Evolutionary conservation across 306 rosid genomes (phyloP).

Genomic region (Cyclanthera cordifolia): DNA sequence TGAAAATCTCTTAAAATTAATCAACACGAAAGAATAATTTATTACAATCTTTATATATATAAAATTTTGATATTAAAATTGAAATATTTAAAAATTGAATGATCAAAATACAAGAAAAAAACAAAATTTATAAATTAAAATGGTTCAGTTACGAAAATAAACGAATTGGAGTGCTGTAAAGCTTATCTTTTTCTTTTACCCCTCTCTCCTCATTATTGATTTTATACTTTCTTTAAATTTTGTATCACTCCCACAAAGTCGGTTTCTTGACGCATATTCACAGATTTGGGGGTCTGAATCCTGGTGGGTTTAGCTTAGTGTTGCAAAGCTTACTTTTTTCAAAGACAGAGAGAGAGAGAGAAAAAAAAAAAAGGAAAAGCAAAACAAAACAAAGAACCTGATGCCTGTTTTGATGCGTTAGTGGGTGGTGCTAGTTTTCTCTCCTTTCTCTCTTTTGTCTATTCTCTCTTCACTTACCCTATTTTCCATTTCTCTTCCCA

Average conservation of each 20-base stretch:
- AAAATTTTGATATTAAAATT: too few species aligned
- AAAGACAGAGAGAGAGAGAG: too few species aligned
- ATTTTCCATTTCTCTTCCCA: not conserved
- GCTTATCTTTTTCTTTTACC: not conserved
- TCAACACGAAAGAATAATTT: too few species aligned
- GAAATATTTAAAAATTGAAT: too few species aligned
- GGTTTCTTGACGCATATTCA: conserved; percentile 31
- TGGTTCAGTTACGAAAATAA: too few species aligned
- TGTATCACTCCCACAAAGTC: conserved; percentile 9
- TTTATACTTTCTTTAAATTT: not conserved
- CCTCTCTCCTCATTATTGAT: conserved; percentile 11
- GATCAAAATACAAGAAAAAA: too few species aligned
- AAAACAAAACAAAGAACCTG: conserved; percentile 30
- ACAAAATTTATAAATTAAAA: too few species aligned
- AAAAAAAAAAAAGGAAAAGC: not conserved
- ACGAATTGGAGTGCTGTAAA: too few species aligned
- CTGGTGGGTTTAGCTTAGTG: conserved; percentile 30
- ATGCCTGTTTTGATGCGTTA: conserved; percentile 47
- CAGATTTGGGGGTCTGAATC: conserved; percentile 31
- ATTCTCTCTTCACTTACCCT: not conserved
- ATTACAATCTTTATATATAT: too few species aligned
- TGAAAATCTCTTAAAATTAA: too few species aligned
- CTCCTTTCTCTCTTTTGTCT: conserved; percentile 9
- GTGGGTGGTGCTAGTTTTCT: conserved; percentile 38
- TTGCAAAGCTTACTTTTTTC: conserved; percentile 32